A percentile compares a stretch with the other conserved stretches of the same genome.
phyloP scores from a whole-genome alignment of 371 early-diverging fungal genomes.

The Gilbertella persicaria region DNA sequence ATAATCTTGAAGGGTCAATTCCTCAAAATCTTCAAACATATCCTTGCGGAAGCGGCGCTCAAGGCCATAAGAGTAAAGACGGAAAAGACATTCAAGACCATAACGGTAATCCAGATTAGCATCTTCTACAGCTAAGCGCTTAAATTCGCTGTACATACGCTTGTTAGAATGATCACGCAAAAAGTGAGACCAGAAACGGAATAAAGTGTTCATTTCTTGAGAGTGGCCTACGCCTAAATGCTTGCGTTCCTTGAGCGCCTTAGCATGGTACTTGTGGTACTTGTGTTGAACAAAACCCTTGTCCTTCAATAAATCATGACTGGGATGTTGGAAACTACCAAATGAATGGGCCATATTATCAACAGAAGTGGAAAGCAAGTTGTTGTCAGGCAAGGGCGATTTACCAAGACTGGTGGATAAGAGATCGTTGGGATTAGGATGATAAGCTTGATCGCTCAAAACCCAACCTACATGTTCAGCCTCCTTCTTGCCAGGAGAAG shows the following conservation, averaged over 20 bases:
- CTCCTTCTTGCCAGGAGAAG: constrained; percentile 53
- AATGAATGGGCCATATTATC: constrained; percentile 73
- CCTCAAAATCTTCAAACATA: constrained; percentile 88
- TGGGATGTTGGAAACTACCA: constrained; percentile 90
- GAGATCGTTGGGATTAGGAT: constrained; percentile 43
- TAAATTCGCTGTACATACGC: constrained; percentile 93
- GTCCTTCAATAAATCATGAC: constrained; percentile 90
- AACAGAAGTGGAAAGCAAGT: constrained; percentile 40
- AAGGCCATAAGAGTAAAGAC: constrained; percentile 94
- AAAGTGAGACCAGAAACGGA: constrained; percentile 98
- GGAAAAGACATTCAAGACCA: constrained; percentile 93
- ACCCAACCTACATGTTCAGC: constrained; percentile 93
- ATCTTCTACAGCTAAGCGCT: constrained; percentile 90
- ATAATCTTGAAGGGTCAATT: constrained; percentile 75
- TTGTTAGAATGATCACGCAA: constrained; percentile 93
- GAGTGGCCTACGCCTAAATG: constrained; percentile 88
- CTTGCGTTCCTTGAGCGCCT: constrained; percentile 94
- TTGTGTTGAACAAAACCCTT: constrained; percentile 96
- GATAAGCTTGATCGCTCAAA: constrained; percentile 55
- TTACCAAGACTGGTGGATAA: constrained; percentile 42
- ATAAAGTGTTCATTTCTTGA: constrained; percentile 98
- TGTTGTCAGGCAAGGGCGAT: constrained; percentile 32
- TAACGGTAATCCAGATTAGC: constrained; percentile 81
- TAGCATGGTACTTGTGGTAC: constrained; percentile 92
- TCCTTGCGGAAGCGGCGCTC: constrained; percentile 87